Base-by-base conservation (phyloP, 208 protist species). In the Wallacemonas sp. region DNA sequence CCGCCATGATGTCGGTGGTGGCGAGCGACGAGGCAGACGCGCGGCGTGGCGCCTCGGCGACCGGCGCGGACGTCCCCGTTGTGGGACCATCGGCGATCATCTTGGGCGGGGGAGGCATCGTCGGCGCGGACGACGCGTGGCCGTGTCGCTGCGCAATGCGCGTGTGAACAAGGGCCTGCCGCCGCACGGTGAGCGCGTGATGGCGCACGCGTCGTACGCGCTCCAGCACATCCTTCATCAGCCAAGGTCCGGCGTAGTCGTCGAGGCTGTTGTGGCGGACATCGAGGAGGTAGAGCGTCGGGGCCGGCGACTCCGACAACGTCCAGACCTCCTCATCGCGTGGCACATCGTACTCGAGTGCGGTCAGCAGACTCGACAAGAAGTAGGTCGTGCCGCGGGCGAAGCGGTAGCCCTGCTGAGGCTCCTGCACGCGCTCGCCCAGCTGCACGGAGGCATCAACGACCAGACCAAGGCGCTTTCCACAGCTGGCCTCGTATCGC, bases 391-490 rank as follows among this genome's bases (percentile, higher is more conserved):
- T 45, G 33, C 71, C 39, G 25, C 70, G 72, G 20, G 70, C 61
- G 39, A 81, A 81, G 23, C 61, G 45, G 26, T 66, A 63, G 36
- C 65, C 72, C 59, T 73, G 66, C 49, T 70, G 63, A 3, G 68
- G 61, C 8, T 44, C 54, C 41, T 75, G 67, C 0, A 85, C 18
- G n/a, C 79, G 79, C 7, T 48, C 39, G 1, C 79, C 79, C 22
- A 85, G 70, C 26, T 67, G 26, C 38, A 78, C 79, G 14, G 74
- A 81, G 2, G 74, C 41, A 62, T 85, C 79, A 16, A 81, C 54
- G 14, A 66, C 74, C 4, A 85, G 20, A 1, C 74, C 74, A 8
- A 85, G 45, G 5, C 68, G 65, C 26, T 57, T 57, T 10, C 28
- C 23, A 45, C 66, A 71, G 25, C 25, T 42, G 12, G 12, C 33